Percentiles rank a stretch among this genome's conserved stretches.
These are phyloP conservation scores for Odontarrhena argentea DNA, from an alignment of 345 rosid species.

Conservation along the genomic window DNA sequence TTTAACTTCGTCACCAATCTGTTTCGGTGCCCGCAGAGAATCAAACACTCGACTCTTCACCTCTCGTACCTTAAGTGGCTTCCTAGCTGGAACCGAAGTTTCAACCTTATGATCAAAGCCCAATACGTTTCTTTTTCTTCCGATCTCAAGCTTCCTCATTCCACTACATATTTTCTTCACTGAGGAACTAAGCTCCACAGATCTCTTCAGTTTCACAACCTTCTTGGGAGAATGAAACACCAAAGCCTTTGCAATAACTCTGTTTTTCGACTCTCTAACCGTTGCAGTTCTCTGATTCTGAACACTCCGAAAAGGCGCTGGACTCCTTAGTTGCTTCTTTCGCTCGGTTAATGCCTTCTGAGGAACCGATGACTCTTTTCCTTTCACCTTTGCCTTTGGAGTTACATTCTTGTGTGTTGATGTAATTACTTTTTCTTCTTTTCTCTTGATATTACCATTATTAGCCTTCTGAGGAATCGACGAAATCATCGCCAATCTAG, in stretches of 20 bases:
- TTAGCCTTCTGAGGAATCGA: constrained; percentile 61
- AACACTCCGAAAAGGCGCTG: constrained; percentile 60
- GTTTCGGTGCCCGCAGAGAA: constrained; percentile 47
- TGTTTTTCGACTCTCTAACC: constrained; percentile 45
- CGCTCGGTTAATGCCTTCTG: constrained; percentile 60
- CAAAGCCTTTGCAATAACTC: constrained; percentile 57
- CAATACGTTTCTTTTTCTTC: constrained; percentile 47
- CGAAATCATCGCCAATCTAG: constrained; percentile 74
- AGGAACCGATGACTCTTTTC: constrained; percentile 38
- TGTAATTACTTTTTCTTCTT: constrained; percentile 45
- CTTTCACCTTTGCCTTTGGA: constrained; percentile 50
- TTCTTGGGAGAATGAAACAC: constrained; percentile 87
- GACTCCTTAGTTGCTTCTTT: constrained; percentile 51
- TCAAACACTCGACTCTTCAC: constrained; percentile 93
- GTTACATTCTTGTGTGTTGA: constrained; percentile 42
- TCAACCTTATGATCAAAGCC: constrained; percentile 35
- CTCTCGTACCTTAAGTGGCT: constrained; percentile 58
- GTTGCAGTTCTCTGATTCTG: constrained; percentile 53
- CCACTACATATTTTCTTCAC: constrained; percentile 55
- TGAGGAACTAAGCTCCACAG: constrained; percentile 53
- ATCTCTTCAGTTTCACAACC: constrained; percentile 52
- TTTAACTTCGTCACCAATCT: constrained; percentile 41
- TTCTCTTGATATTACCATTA: constrained; percentile 31
- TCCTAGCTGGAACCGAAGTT: constrained; percentile 49
- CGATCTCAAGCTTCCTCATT: constrained; percentile 73